phyloP scores from a whole-genome alignment of 2,329 filamentous ascomycete genomes.

The Verticillium alfalfae region DNA sequence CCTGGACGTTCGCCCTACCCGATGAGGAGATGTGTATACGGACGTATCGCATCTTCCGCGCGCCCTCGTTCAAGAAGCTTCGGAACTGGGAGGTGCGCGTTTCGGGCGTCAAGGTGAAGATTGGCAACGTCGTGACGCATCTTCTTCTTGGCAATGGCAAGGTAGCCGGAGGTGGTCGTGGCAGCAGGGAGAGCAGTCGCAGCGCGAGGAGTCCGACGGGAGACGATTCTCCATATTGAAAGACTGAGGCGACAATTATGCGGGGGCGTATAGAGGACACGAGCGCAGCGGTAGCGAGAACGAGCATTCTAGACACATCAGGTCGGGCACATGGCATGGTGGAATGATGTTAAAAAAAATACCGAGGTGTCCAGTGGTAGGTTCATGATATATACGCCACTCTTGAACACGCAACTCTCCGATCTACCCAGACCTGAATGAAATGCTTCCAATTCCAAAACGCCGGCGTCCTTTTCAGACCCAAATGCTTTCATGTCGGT shows the following conservation, averaged over 20 bases:
- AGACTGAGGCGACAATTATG: too few relatives aligned
- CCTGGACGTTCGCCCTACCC: conserved; percentile 66
- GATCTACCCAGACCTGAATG: neutral
- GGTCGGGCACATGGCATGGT: neutral
- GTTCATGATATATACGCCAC: neutral
- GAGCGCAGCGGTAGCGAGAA: too few relatives aligned
- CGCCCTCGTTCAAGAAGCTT: conserved; percentile 19
- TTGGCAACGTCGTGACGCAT: conserved; percentile 63
- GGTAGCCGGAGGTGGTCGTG: neutral
- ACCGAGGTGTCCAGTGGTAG: neutral
- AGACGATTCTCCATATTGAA: neutral
- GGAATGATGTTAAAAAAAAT: neutral
- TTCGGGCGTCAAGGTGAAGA: conserved; percentile 64
- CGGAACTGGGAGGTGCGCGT: conserved; percentile 45
- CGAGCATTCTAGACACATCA: too few relatives aligned
- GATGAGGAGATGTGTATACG: conserved; percentile 31
- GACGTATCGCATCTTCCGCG: conserved; percentile 25
- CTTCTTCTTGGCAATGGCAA: conserved; percentile 27
- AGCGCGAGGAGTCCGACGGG: neutral
- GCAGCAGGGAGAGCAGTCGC: neutral
- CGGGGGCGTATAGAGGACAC: too few relatives aligned
- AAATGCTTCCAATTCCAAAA: neutral
- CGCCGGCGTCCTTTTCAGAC: neutral
- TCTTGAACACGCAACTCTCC: neutral
- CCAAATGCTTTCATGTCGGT: neutral